Percentiles rank a stretch among this genome's conserved stretches.
Evolutionary conservation across 306 rosid species (phyloP).

Genomic region (Neltuma alba): DNA sequence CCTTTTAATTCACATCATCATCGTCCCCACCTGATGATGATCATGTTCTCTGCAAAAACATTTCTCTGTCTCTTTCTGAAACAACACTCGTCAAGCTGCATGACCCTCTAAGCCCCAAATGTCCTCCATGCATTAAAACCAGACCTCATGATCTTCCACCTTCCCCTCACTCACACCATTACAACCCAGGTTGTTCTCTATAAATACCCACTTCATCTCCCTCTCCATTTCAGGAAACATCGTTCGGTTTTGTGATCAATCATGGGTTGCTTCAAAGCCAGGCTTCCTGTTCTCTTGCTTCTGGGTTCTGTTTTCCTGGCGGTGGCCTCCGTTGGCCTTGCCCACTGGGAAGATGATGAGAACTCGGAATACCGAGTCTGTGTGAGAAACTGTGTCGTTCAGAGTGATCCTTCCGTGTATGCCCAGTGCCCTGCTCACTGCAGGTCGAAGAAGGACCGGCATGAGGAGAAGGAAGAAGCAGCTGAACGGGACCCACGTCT

Average conservation of each 20-base stretch:
- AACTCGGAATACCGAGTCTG: constrained; percentile 1
- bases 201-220: constrained; percentile 10
- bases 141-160: background rate
- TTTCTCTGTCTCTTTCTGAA: constrained; percentile 11
- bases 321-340: constrained; percentile 8
- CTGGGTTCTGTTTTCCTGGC: constrained; percentile 35
- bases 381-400: background rate
- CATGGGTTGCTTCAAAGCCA: constrained; percentile 12
- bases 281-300: constrained; percentile 30
- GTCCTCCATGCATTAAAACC: background rate
- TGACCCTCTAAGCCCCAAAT: background rate
- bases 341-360: background rate
- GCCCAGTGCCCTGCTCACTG: constrained; percentile 29
- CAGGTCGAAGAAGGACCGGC: background rate
- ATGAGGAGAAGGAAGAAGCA: background rate
- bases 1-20: background rate
- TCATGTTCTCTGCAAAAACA: background rate
- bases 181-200: no score
- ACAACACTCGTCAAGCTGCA: constrained; percentile 46
- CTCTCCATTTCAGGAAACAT: background rate
- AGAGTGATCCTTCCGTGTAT: background rate
- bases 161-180: no score
- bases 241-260: background rate
- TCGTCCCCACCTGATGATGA: no score
- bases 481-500: no score